These are phyloP conservation scores for Daldinia concentrica DNA, from an alignment of 495 filamentous ascomycete genomes.

Conservation along the genomic window DNA sequence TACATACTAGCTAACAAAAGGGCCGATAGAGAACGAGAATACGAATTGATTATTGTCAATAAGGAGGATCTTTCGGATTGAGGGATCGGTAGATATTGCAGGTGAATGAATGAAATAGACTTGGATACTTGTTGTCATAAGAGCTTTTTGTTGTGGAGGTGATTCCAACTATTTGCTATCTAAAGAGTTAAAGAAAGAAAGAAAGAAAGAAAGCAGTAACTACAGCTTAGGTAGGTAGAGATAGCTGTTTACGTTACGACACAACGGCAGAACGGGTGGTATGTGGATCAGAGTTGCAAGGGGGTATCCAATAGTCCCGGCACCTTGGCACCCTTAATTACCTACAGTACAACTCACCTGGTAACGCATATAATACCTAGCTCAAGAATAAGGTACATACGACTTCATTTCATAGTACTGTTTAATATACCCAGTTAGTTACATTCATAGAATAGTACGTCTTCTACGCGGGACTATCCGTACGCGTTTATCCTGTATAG, in stretches of 20 bases:
- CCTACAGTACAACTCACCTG: neutral
- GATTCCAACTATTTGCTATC: neutral
- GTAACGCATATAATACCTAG: neutral
- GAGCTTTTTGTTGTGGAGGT: no score
- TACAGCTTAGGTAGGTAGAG: no score
- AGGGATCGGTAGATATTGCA: neutral
- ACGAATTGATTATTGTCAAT: neutral
- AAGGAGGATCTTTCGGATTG: neutral
- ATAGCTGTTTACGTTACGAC: no score
- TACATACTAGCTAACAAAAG: constrained; percentile 13
- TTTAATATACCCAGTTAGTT: no score
- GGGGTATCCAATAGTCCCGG: neutral
- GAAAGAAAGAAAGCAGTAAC: no score
- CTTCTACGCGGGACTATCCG: neutral
- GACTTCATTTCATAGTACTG: neutral
- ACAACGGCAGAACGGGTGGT: neutral
- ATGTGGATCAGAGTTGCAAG: neutral
- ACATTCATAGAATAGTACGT: neutral
- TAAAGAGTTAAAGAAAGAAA: no score
- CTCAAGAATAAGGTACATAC: neutral
- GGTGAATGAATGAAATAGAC: neutral
- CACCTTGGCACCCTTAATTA: constrained; percentile 3
- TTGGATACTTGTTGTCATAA: neutral
- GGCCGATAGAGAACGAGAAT: constrained; percentile 27
- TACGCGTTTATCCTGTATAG: neutral